Evolutionary conservation across 208 protist species (phyloP).

Genomic region (Wallacemonas collosoma): DNA sequence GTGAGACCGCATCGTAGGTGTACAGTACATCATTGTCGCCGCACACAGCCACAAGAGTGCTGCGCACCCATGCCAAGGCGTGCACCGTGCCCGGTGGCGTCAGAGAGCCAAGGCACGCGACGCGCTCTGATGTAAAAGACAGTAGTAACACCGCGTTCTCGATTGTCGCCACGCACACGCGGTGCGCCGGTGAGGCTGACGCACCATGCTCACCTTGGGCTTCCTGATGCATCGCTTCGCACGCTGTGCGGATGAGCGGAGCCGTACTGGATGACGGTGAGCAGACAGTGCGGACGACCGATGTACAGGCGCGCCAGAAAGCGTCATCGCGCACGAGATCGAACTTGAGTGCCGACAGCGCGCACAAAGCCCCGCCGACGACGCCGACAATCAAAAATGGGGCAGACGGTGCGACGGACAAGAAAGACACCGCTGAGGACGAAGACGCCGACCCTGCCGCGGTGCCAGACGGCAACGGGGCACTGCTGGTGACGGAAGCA

Average conservation of each 20-base stretch:
- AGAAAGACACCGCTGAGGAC: background rate
- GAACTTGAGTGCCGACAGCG: slow-evolving; percentile 12
- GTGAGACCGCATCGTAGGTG: slow-evolving; percentile 9
- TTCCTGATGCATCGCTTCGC: slow-evolving; percentile 13
- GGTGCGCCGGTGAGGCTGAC: background rate
- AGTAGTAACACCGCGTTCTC: background rate
- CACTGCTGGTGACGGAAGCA: background rate
- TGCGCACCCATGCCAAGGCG: slow-evolving; percentile 11
- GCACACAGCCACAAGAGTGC: background rate
- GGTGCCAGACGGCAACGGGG: no score
- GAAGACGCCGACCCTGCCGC: no score
- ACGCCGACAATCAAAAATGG: slow-evolving; percentile 12
- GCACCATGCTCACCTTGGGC: background rate
- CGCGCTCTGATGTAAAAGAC: background rate
- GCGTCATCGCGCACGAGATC: background rate
- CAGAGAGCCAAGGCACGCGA: background rate
- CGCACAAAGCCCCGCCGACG: background rate
- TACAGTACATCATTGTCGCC: slow-evolving; percentile 2
- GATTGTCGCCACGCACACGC: background rate
- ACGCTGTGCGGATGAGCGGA: background rate
- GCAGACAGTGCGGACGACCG: background rate
- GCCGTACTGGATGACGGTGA: background rate
- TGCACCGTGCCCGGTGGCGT: background rate
- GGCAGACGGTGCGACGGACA: slow-evolving; percentile 4
- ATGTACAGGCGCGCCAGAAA: slow-evolving; percentile 5